A percentile compares a stretch with the other conserved stretches of the same genome.
phyloP scores from a whole-genome alignment of 768 basidiomycete species.

The Hysterangium stoloniferum region DNA sequence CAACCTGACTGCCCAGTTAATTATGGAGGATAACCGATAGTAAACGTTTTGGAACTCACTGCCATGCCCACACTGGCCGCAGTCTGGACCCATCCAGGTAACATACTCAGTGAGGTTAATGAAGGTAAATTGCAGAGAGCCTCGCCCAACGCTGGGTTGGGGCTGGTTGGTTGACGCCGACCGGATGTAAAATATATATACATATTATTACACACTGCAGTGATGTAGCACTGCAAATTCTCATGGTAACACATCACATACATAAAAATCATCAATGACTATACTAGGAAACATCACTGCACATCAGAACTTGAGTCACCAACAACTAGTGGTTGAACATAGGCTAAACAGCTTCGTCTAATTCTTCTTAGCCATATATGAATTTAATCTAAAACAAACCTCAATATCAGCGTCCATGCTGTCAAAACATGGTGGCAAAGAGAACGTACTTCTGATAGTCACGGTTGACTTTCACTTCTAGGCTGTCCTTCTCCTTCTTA shows the following conservation, averaged over 20 bases:
- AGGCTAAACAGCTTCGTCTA: no score
- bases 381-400: constrained; percentile 24
- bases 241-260: not conserved
- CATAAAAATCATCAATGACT: constrained; percentile 3
- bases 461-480: constrained; percentile 43
- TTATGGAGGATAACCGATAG: not conserved
- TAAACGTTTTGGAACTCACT: constrained; percentile 11
- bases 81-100: constrained; percentile 58
- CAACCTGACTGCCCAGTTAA: constrained; percentile 27
- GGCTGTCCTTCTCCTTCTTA: constrained; percentile 27
- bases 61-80: constrained; percentile 76
- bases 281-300: no score
- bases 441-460: constrained; percentile 49
- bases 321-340: no score
- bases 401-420: not conserved
- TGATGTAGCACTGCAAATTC: not conserved
- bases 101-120: no score
- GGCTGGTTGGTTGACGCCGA: constrained; percentile 13
- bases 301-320: no score
- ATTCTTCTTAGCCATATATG: constrained; percentile 20
- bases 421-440: not conserved
- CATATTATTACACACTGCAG: not conserved
- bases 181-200: not conserved
- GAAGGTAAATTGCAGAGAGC: no score
- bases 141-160: no score